Evolutionary conservation across 2,329 filamentous ascomycete genomes (phyloP), one percentile per base, ranked within the genome.

Genomic region (Eutypella sp.): DNA sequence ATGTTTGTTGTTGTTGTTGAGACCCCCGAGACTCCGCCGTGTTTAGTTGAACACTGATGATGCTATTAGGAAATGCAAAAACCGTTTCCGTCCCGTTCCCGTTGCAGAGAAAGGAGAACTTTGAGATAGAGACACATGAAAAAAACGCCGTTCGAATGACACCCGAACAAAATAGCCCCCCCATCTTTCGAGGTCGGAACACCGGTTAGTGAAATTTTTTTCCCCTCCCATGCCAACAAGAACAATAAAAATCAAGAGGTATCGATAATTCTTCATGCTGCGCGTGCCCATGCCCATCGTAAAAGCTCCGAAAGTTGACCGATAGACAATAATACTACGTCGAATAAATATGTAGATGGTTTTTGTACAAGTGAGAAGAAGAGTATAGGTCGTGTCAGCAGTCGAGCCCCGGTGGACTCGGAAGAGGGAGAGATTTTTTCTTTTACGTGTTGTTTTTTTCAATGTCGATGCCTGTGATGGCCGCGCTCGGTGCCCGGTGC

Each of bases 11-110:
- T n/a, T n/a, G n/a, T n/a, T n/a, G n/a, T n/a, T 60, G 58, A 65
- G 36, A 67, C 60, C 61, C 61, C 58, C 59, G 63, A 59, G 70
- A 72, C 69, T 71, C 70, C 70, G 68, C 65, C 65, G 62, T 67
- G 56, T n/a, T n/a, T 62, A 39, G 64, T 59, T 55, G 53, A 64
- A 70, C 70, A 72, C 71, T 69, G 63, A 75, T 69, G 63, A 75
- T 76, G 73, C 73, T 73, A 66, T 63, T 61, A 61, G 69, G 63
- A 68, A 70, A 72, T 71, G 69, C 68, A 62, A 72, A 71, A 70
- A 64, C 61, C 64, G 62, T n/a, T n/a, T n/a, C 62, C 62, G 56
- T 54, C n/a, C n/a, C n/a, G n/a, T n/a, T n/a, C n/a, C n/a, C n/a
- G n/a, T n/a, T n/a, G n/a, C n/a, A n/a, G n/a, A n/a, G n/a, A n/a